A percentile compares a stretch with the other conserved stretches of the same genome.
Conservation (phyloP, 345 rosid species). For the Aquilaria sinensis region DNA sequence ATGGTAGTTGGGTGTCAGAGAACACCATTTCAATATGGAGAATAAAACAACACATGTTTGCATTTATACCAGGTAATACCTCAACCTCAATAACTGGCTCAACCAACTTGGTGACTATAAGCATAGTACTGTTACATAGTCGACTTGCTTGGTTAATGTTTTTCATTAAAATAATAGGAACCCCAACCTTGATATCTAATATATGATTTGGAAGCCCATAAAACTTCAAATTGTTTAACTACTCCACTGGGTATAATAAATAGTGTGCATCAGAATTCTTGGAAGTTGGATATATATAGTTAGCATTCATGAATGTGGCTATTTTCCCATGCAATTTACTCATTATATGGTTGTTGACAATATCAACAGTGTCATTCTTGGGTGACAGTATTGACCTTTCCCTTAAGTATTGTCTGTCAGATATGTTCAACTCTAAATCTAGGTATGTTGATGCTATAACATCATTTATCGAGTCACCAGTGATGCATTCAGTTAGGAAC, state of each 20-base stretch:
- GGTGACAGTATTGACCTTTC: neutral
- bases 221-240: neutral
- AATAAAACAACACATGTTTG: neutral
- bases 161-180: neutral
- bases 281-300: neutral
- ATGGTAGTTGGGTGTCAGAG: neutral
- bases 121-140: neutral
- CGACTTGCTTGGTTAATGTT: neutral
- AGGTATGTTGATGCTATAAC: neutral
- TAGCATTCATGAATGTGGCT: neutral
- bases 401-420: neutral
- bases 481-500: neutral
- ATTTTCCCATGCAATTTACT: neutral
- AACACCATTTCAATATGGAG: neutral
- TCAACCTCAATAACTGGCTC: neutral
- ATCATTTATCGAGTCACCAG: neutral
- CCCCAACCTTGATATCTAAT: neutral
- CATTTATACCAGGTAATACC: neutral
- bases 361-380: neutral
- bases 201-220: neutral
- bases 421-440: neutral
- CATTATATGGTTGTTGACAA: neutral
- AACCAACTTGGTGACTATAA: neutral
- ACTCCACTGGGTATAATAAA: neutral
- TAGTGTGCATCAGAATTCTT: neutral